phyloP scores from a whole-genome alignment of 495 filamentous ascomycete genomes.

The Podospora tetraspora region DNA sequence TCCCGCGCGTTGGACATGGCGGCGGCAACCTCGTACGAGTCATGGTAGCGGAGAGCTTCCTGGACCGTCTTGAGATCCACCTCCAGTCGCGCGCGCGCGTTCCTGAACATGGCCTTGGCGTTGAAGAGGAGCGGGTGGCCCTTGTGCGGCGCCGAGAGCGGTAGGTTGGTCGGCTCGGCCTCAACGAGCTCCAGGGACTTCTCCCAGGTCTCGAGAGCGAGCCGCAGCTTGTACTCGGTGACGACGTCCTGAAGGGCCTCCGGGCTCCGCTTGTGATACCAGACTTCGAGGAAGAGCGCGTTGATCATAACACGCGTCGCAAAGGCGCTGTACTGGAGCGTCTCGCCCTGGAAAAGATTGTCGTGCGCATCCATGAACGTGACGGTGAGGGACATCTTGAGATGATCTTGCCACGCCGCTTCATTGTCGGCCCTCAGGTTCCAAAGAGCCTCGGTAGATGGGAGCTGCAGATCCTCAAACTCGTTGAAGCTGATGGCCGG shows the following conservation, averaged over 20 bases:
- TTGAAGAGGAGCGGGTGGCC: constrained; percentile 99
- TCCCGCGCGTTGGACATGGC: constrained; percentile 93
- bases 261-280: constrained; percentile 96
- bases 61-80: constrained; percentile 94
- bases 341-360: constrained; percentile 88
- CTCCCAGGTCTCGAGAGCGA: constrained; percentile 97
- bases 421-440: constrained; percentile 79
- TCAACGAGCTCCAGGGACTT: constrained; percentile 91
- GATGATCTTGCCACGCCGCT: constrained; percentile 71
- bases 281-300: constrained; percentile 95
- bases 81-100: constrained; percentile 85
- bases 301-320: constrained; percentile 99
- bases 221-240: constrained; percentile 94
- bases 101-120: constrained; percentile 94
- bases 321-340: constrained; percentile 91
- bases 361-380: constrained; percentile 93
- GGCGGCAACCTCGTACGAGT: constrained; percentile 91
- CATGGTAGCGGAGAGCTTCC: constrained; percentile 94
- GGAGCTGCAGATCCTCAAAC: constrained; percentile 87
- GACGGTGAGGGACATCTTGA: constrained; percentile 62
- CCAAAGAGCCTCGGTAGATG: constrained; percentile 93
- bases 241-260: constrained; percentile 95
- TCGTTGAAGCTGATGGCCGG: constrained; percentile 96
- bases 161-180: constrained; percentile 83
- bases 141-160: constrained; percentile 90